These are phyloP conservation scores for Neonothopanus nambi DNA, from an alignment of 1,284 basidiomycete species.

Conservation along the genomic window DNA sequence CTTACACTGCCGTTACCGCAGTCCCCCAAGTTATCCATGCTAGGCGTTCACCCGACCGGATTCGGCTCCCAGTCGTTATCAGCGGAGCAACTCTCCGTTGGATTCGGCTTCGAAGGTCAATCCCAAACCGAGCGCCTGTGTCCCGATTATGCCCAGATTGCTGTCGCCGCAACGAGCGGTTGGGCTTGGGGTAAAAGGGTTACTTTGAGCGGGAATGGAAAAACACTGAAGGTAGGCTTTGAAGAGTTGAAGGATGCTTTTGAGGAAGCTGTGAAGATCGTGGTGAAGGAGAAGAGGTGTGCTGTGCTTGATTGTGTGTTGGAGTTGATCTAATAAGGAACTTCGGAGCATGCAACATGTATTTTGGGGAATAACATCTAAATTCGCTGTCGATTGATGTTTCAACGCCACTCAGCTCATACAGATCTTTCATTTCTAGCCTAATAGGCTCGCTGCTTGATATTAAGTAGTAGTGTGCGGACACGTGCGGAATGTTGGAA, in stretches of 20 bases:
- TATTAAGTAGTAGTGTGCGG: too few relatives aligned
- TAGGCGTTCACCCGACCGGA: conserved; percentile 62
- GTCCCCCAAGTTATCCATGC: conserved; percentile 64
- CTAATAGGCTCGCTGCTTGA: too few relatives aligned
- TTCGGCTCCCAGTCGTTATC: conserved; percentile 45
- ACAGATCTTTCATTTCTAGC: too few relatives aligned
- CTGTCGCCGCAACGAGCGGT: conserved; percentile 60
- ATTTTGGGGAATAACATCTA: too few relatives aligned
- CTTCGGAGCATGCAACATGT: too few relatives aligned
- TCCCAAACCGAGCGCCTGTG: conserved; percentile 18
- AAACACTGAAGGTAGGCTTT: conserved; percentile 40
- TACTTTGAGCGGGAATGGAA: conserved; percentile 22
- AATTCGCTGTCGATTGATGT: too few relatives aligned
- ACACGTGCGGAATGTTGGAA: too few relatives aligned
- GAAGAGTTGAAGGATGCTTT: conserved; percentile 46
- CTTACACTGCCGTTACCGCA: conserved; percentile 21
- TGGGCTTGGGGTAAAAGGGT: conserved; percentile 63
- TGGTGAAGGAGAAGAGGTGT: conserved; percentile 58
- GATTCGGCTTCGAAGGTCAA: conserved; percentile 55
- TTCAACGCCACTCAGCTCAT: too few relatives aligned
- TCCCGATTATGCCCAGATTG: conserved; percentile 63
- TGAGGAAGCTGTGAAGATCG: conserved; percentile 52
- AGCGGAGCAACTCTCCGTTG: conserved; percentile 54
- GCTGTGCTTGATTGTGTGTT: conserved; percentile 53
- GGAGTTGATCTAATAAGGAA: conserved; percentile 2